Base-by-base conservation (phyloP, 2,329 filamentous ascomycete species). In the Sarocladium strictum region DNA sequence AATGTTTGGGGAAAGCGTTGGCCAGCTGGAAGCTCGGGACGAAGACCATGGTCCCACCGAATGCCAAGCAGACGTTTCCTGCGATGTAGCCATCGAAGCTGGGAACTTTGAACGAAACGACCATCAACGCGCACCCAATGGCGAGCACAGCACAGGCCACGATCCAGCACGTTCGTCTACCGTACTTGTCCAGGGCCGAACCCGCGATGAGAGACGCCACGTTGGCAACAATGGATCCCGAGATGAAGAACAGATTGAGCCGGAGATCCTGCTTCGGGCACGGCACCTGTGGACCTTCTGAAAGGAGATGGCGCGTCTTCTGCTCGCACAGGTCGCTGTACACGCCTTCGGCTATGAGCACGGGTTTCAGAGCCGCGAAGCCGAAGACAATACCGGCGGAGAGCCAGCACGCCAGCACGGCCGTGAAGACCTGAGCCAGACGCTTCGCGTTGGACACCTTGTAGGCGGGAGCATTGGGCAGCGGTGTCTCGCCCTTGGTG, bases 211-310 rank as follows among this genome's bases (percentile, higher is more conserved):
- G 76, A 3, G 90, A 90, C 24, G 84, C 88, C 12, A 96, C 86
- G 62, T 96, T 96, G 19, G 90, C 94, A 3, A 83, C 87, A 11
- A 96, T 90, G 10, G 90, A 91, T 2, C 90, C 90, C 14, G 90
- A 79, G 3, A 91, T 94, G 73, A 96, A 96, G 85, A 96, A 93
- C 55, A 96, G 73, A 65, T 96, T 96, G 53, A 96, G 76, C 54
- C 77, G 77, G 54, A 84, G 80, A 11, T 66, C 64, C 26, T 67
- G 65, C 63, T 83, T 78, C 19, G 76, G 67, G 58, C 78, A 81
- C 0, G 74, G 62, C 1, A 61, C 47, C 11, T 35, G 12, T 6
- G 47, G 6, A 4, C 15, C 17, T 19, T 51, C 47, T 10, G 26
- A 2, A 9, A 51, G 47, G 21, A 14, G 4, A n/a, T 35, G 27